Percentiles rank a stretch among this genome's conserved stretches.
phyloP scores from a whole-genome alignment of 345 rosid genomes.

The Hypericum perforatum region DNA sequence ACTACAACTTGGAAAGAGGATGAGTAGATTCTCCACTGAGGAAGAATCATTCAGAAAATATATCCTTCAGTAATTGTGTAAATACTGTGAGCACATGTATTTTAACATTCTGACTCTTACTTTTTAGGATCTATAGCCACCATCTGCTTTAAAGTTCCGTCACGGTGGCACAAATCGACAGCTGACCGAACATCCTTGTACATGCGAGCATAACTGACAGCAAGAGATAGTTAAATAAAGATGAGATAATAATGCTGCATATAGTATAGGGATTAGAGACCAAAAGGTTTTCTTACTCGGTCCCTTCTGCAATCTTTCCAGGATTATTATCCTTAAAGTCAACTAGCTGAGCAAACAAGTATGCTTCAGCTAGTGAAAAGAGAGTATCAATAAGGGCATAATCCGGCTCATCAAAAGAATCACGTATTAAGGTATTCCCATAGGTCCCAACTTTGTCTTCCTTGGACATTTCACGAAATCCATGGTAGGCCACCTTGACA shows the following conservation, averaged over 20 bases:
- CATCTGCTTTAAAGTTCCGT: constrained; percentile 94
- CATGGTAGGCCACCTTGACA: constrained; percentile 97
- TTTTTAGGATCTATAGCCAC: constrained; percentile 75
- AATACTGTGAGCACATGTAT: not conserved
- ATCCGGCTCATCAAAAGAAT: constrained; percentile 92
- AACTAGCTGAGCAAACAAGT: constrained; percentile 93
- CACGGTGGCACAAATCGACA: constrained; percentile 97
- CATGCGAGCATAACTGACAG: constrained; percentile 77
- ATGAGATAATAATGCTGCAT: not conserved
- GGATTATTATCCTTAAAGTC: constrained; percentile 78
- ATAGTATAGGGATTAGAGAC: not conserved
- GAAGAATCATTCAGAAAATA: not conserved
- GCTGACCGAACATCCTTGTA: constrained; percentile 94
- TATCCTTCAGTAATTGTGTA: no score
- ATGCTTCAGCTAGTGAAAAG: constrained; percentile 92
- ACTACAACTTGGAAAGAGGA: not conserved
- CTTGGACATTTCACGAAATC: constrained; percentile 81
- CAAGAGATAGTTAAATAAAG: not conserved
- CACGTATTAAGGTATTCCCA: constrained; percentile 73
- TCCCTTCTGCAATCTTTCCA: constrained; percentile 43
- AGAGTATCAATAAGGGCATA: constrained; percentile 96
- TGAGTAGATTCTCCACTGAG: not conserved
- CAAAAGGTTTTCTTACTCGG: constrained; percentile 44
- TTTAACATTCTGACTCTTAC: constrained; percentile 17
- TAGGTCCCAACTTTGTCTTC: constrained; percentile 82